Evolutionary conservation across 2,329 filamentous ascomycete genomes (phyloP).

Genomic region (Aspergillus sp.): DNA sequence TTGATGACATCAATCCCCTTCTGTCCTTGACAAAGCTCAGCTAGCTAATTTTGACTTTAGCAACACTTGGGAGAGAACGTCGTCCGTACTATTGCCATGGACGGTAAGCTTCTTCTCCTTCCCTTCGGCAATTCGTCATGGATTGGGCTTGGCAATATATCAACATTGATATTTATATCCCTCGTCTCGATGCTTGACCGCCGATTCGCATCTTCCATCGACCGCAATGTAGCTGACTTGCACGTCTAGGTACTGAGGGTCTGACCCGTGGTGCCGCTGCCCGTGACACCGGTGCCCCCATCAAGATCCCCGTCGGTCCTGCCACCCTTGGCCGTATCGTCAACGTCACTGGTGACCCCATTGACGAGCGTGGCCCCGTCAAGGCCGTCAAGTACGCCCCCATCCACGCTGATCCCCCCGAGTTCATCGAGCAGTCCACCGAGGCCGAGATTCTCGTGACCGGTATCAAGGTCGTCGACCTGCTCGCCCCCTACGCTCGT

Average conservation of each 20-base stretch:
- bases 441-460: constrained; percentile 94
- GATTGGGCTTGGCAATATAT: background rate
- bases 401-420: constrained; percentile 92
- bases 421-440: constrained; percentile 94
- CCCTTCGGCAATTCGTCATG: background rate
- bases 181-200: background rate
- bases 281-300: constrained; percentile 87
- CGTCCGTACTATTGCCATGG: constrained; percentile 99
- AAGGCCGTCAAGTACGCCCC: constrained; percentile 84
- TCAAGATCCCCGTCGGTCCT: constrained; percentile 92
- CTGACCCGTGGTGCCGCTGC: constrained; percentile 88
- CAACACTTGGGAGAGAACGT: constrained; percentile 99
- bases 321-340: constrained; percentile 97
- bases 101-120: constrained; percentile 65
- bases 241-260: constrained; percentile 85
- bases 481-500: constrained; percentile 98
- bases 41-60: constrained; percentile 50
- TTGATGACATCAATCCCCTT: constrained; percentile 15
- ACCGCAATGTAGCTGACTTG: background rate
- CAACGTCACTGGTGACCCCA: constrained; percentile 99
- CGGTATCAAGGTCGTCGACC: constrained; percentile 99
- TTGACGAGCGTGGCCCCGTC: constrained; percentile 98
- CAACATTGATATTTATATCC: background rate
- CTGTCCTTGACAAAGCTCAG: background rate
- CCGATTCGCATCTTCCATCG: background rate